Evolutionary conservation across 805 yeast genomes (phyloP), one percentile per base, ranked within the genome.

Genomic region (Zygotorulaspora sp.): DNA sequence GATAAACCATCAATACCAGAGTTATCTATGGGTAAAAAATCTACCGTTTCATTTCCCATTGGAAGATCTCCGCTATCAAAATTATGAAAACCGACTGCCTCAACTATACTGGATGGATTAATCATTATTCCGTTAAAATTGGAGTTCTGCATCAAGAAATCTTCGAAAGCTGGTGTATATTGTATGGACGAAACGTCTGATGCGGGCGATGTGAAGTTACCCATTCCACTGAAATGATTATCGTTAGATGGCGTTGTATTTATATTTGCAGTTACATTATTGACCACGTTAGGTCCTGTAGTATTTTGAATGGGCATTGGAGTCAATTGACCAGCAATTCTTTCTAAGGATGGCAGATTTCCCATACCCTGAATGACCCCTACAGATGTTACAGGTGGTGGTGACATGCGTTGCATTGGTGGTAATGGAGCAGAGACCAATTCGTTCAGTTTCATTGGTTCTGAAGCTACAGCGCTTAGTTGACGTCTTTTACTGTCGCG

Each of bases 121-220:
- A 56, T 53, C 49, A 57, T 49, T 14, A 58, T 43, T 13, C 61
- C 63, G 32, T 53, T 56, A 16, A 58, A 50, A 24, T 55, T 53
- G 10, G 62, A 48, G 23, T 52, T 55, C 30, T 58, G 61, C 39
- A 50, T 49, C 41, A 59, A 48, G 38, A 61, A 61, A 38, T 61
- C 65, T 31, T 61, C 64, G 29, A 58, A 59, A 23, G 56, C 61
- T n/a, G 62, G 64, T 2, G 56, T 48, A 17, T 49, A 44, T 13
- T 53, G 47, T 4, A 41, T 44, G 14, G 45, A 36, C 3, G 54
- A 47, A 11, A 37, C 30, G 24, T 50, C 58, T 12, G 52, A 55
- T 14, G 45, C 45, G 14, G 55, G 56, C 10, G 55, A 52, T 9
- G 40, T 39, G n/a, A 42, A 38, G 3, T 38, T 27, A 8, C 40